These are phyloP conservation scores for Thecaphora thlaspeos DNA, from an alignment of 1,284 basidiomycete species.

Conservation along the genomic window DNA sequence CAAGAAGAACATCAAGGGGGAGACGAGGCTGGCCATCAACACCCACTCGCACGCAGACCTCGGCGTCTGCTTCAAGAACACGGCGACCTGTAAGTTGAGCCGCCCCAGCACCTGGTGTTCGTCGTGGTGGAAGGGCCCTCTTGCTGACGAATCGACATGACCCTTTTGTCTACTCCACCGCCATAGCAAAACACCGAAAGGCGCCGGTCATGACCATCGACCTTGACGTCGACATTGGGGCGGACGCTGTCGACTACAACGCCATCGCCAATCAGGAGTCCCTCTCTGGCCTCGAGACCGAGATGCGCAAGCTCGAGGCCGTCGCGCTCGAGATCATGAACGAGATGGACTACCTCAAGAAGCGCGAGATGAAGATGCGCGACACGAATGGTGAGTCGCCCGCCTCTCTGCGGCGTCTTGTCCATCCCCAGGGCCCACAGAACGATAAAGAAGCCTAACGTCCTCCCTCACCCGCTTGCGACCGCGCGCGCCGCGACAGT, in stretches of 20 bases:
- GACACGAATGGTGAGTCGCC: conserved; percentile 77
- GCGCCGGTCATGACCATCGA: conserved; percentile 64
- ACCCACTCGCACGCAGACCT: conserved; percentile 90
- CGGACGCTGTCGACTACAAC: conserved; percentile 98
- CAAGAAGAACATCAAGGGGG: conserved; percentile 82
- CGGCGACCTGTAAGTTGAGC: background rate
- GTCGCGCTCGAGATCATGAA: conserved; percentile 91
- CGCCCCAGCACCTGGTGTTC: too few species aligned
- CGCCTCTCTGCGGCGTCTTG: background rate
- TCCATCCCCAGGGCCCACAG: too few species aligned
- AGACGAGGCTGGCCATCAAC: conserved; percentile 90
- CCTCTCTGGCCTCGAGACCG: conserved; percentile 89
- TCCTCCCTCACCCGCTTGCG: background rate
- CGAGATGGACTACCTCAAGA: conserved; percentile 88
- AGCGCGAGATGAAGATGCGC: conserved; percentile 83
- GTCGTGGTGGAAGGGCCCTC: too few species aligned
- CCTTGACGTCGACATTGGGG: conserved; percentile 94
- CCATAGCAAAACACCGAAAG: conserved; percentile 1
- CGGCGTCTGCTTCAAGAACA: conserved; percentile 88
- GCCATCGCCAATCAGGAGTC: conserved; percentile 99
- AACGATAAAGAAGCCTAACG: background rate
- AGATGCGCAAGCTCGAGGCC: conserved; percentile 96
- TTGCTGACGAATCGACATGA: too few species aligned
- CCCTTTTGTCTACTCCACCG: background rate
- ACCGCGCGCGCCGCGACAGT: too few species aligned